phyloP scores from a whole-genome alignment of 176 grass and related monocot genomes.

The Musa itinerans region DNA sequence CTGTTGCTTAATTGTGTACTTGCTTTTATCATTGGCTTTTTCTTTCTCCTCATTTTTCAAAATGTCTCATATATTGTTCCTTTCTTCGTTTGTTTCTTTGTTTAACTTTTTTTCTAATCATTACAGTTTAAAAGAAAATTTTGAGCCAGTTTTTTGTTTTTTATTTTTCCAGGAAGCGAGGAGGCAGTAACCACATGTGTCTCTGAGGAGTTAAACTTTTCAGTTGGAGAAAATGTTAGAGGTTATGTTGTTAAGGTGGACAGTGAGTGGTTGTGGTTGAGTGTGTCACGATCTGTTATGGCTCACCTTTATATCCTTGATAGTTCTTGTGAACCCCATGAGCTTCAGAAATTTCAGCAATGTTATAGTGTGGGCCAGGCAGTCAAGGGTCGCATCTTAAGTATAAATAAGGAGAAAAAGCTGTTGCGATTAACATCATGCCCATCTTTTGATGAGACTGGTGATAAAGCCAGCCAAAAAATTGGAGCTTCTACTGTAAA shows the following conservation, averaged over 20 bases:
- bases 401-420: constrained; percentile 62
- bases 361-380: constrained; percentile 57
- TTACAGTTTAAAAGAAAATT: no score
- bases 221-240: constrained; percentile 29
- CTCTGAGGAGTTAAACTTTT: constrained; percentile 31
- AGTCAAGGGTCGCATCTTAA: constrained; percentile 49
- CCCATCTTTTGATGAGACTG: background rate
- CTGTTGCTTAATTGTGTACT: background rate
- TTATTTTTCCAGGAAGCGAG: background rate
- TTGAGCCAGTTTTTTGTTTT: background rate
- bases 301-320: constrained; percentile 88
- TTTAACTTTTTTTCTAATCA: background rate
- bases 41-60: background rate
- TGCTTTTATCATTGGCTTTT: background rate
- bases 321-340: constrained; percentile 58
- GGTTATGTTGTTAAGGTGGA: constrained; percentile 87
- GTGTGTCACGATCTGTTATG: constrained; percentile 65
- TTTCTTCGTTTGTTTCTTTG: background rate
- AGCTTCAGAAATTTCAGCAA: constrained; percentile 68
- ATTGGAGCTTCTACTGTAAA: constrained; percentile 18
- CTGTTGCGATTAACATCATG: constrained; percentile 52
- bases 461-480: constrained; percentile 10
- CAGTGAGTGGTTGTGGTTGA: constrained; percentile 74
- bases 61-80: background rate
- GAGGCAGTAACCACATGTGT: background rate